Evolutionary conservation across 140 eudicot genomes (phyloP), one percentile per base, ranked within the genome.

Genomic region (Bidens hawaiensis): DNA sequence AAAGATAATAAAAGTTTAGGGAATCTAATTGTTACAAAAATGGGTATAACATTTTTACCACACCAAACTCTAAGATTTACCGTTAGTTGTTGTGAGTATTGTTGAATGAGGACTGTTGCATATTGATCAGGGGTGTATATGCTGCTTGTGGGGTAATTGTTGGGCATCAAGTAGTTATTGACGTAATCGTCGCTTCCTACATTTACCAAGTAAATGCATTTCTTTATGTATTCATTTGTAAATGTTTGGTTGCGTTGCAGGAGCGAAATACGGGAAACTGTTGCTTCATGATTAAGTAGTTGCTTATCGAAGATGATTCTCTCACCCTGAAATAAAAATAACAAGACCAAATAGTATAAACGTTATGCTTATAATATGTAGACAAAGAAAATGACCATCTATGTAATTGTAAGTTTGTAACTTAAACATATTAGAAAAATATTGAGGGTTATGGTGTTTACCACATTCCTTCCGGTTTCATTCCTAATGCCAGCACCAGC

Each of bases 101-200:
- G 80, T 21, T 41, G 25, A 22, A 69, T 47, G 4, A 86, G 89
- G n/a, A 25, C 18, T 4, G 33, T 6, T 19, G 95, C 84, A 65
- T 41, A 89, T 52, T 79, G 80, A 1, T 81, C 70, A 0, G 56
- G 69, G 6, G 71, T 76, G 58, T 72, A 85, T 1, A 40, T 4
- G 27, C 15, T 11, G 48, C 72, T 69, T 1, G 81, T 28, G 11
- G 70, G 17, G 75, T 78, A 79, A 31, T 4, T 24, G 22, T 56
- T 47, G 2, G 94, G 87, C 57, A 79, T 43, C 25, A 77, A 73
- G 75, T 89, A 86, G 73, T 81, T 83, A 66, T 79, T 83, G 14
- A 89, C 66, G 62, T 81, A 89, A 31, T 89, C 97, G 34, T 89
- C 81, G 41, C 60, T 89, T 45, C 97, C 95, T 4, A 83, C 75